A percentile compares a stretch with the other conserved stretches of the same genome.
Evolutionary conservation across 768 basidiomycete species (phyloP).

Genomic region (Pisolithus orientalis): DNA sequence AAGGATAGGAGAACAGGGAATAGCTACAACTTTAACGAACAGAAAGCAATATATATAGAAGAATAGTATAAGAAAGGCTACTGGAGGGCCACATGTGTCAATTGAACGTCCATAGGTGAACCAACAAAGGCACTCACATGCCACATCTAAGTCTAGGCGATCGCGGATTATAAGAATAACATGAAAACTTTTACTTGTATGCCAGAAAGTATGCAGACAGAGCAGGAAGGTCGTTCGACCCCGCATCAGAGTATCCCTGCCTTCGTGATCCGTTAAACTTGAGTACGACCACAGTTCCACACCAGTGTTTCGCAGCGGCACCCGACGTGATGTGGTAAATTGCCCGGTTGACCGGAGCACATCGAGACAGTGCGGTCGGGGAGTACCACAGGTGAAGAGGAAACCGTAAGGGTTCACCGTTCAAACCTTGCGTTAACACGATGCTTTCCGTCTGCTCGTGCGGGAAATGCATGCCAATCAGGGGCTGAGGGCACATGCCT

Average conservation of each 20-base stretch:
- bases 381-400: conserved; percentile 83
- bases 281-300: conserved; percentile 73
- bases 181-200: conserved; percentile 48
- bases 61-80: conserved; percentile 9
- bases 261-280: conserved; percentile 82
- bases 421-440: conserved; percentile 76
- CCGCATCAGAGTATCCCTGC: conserved; percentile 82
- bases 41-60: conserved; percentile 16
- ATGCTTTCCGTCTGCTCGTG: conserved; percentile 56
- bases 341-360: conserved; percentile 65
- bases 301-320: conserved; percentile 74
- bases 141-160: not conserved
- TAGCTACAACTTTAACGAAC: conserved; percentile 22
- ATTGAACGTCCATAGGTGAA: no score
- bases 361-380: conserved; percentile 52
- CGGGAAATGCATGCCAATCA: conserved; percentile 55
- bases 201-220: conserved; percentile 83
- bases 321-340: conserved; percentile 82
- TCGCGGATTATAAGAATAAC: not conserved
- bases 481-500: conserved; percentile 66
- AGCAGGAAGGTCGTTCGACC: conserved; percentile 78
- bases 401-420: conserved; percentile 75
- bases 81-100: not conserved
- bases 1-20: conserved; percentile 1
- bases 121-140: not conserved